Base-by-base conservation (phyloP, 225 moss, liverwort and hornwort species). In the Physcomitrium patens region DNA sequence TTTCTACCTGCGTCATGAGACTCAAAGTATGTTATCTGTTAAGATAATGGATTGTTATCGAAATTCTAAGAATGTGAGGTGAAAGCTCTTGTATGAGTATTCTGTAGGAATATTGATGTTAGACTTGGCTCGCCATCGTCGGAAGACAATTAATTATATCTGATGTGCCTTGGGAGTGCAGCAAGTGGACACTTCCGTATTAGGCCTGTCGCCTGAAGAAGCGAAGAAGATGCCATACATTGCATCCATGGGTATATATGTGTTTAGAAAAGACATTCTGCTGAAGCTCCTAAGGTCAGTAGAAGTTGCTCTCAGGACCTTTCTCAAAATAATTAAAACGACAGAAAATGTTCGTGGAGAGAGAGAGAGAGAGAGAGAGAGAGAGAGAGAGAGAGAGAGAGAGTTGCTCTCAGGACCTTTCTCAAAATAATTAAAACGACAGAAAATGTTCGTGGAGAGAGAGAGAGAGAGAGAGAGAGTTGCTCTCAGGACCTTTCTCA, bases 161-260 rank as follows among this genome's bases (percentile, higher is more conserved):
- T 70, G 66, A 8, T 67, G 55, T 8, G 19, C 43, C 27, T 56
- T 68, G 51, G 45, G 17, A 37, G 68, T 80, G 73, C 77, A 92
- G 92, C 86, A 92, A 90, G 90, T 92, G 76, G 92, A 92, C 59
- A 93, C 92, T 9, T 85, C 90, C 6, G 92, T 90, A 3, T 63
- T 93, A 68, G 92, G 92, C 43, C 63, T 93, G 41, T 90, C 90
- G 17, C 55, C 88, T 45, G 90, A 93, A 72, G 92, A 90, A 63
- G 92, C 92, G 42, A 89, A 86, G 77, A 74, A 79, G 65, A 89
- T 79, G 81, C 92, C 92, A 3, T 93, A 89, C 70, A 93, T 93
- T 75, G 92, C 92, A 22, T 93, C 92, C 24, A 93, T 93, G 92
- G 92, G 92, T 53, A 93, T 93, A 42, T 93, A 93, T 47, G 90